Percentiles rank a stretch among this genome's conserved stretches.
Evolutionary conservation across 768 basidiomycete genomes (phyloP).

Genomic region (Tricholoma saponaceum): DNA sequence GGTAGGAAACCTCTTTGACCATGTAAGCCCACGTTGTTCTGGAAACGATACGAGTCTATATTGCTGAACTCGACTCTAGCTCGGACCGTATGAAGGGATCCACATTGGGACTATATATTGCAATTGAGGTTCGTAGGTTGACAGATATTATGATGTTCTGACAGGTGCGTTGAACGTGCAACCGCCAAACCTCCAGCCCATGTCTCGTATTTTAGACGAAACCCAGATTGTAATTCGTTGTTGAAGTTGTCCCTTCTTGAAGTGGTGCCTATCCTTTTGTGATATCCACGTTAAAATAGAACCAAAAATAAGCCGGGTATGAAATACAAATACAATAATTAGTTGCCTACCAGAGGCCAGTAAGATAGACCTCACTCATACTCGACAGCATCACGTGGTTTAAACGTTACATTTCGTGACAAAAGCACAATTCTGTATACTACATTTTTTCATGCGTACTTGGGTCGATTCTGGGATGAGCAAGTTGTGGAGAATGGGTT

Average conservation of each 20-base stretch:
- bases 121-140: background rate
- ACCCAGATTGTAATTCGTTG: background rate
- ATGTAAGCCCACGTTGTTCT: conserved; percentile 27
- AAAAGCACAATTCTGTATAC: too few relatives aligned
- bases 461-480: too few relatives aligned
- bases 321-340: background rate
- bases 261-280: too few relatives aligned
- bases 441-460: too few relatives aligned
- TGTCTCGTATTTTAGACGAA: background rate
- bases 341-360: background rate
- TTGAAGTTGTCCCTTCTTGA: background rate
- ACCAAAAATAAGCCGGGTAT: background rate
- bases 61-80: conserved; percentile 12
- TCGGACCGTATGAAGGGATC: conserved; percentile 52
- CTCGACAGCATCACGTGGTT: too few relatives aligned
- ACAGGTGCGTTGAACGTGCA: too few relatives aligned
- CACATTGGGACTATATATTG: conserved; percentile 45
- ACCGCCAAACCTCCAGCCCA: background rate
- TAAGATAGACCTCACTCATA: too few relatives aligned
- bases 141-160: too few relatives aligned
- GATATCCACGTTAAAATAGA: background rate
- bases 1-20: conserved; percentile 45
- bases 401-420: too few relatives aligned
- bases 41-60: background rate
- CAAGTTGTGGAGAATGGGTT: too few relatives aligned